A percentile compares a stretch with the other conserved stretches of the same genome.
phyloP scores from a whole-genome alignment of 176 grass and related monocot species.

The maize (Zea mays) region Zm-B73-REFERENCE-NAM-5.0 NC_050099.1:65069501-65070000 shows the following conservation, averaged over 20 bases:
- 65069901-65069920: slow-evolving; percentile 83
- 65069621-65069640: background rate
- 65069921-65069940: slow-evolving; percentile 68
- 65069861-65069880: slow-evolving; percentile 27
- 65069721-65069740: background rate
- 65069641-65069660: slow-evolving; percentile 18
- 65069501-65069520: slow-evolving; percentile 1
- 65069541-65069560: slow-evolving; percentile 33
- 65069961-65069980: slow-evolving; percentile 36
- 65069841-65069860: slow-evolving; percentile 24
- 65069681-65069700: slow-evolving; percentile 15
- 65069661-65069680: slow-evolving; percentile 23
- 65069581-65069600: background rate
- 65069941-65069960: slow-evolving; percentile 51
- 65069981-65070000: slow-evolving; percentile 39
- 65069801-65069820: background rate
- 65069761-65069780: slow-evolving; percentile 6
- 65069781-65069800: background rate
- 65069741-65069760: background rate
- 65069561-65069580: slow-evolving; percentile 37
- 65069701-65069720: background rate
- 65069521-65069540: slow-evolving; percentile 12
- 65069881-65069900: slow-evolving; percentile 69
- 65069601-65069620: background rate
- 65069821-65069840: background rate